Evolutionary conservation across 352 stramenopile species (phyloP).

Genomic region (Pythium myriotylum): DNA sequence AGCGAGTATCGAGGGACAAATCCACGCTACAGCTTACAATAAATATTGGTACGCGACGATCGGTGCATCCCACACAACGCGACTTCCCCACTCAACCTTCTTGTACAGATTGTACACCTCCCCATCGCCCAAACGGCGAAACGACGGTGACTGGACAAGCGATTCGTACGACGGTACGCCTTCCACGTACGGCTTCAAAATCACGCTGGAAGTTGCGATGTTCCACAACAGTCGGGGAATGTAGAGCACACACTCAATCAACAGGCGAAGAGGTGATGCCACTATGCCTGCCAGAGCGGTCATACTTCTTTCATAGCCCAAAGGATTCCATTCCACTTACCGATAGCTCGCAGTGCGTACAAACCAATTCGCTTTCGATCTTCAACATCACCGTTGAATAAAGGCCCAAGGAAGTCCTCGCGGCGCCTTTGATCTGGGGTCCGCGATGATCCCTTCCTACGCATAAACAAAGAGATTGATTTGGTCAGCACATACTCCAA

Average conservation of each 20-base stretch:
- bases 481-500: neutral
- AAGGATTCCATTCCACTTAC: slow-evolving; percentile 22
- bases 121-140: slow-evolving; percentile 61
- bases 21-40: slow-evolving; percentile 77
- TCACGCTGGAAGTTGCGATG: slow-evolving; percentile 33
- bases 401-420: slow-evolving; percentile 61
- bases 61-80: slow-evolving; percentile 70
- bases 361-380: slow-evolving; percentile 59
- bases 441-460: slow-evolving; percentile 37
- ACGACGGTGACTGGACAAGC: slow-evolving; percentile 42
- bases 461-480: neutral
- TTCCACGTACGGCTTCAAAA: slow-evolving; percentile 33
- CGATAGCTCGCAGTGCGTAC: slow-evolving; percentile 51
- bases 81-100: slow-evolving; percentile 43
- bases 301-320: neutral
- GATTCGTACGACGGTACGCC: slow-evolving; percentile 35
- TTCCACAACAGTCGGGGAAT: slow-evolving; percentile 48
- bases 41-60: slow-evolving; percentile 73
- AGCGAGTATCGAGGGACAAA: too few relatives aligned
- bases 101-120: slow-evolving; percentile 54
- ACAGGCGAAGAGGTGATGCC: slow-evolving; percentile 48
- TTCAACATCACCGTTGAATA: slow-evolving; percentile 61
- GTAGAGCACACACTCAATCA: slow-evolving; percentile 58
- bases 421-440: slow-evolving; percentile 55
- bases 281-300: slow-evolving; percentile 45